Evolutionary conservation across 768 basidiomycete genomes (phyloP).

Genomic region (Tricholoma sp.): DNA sequence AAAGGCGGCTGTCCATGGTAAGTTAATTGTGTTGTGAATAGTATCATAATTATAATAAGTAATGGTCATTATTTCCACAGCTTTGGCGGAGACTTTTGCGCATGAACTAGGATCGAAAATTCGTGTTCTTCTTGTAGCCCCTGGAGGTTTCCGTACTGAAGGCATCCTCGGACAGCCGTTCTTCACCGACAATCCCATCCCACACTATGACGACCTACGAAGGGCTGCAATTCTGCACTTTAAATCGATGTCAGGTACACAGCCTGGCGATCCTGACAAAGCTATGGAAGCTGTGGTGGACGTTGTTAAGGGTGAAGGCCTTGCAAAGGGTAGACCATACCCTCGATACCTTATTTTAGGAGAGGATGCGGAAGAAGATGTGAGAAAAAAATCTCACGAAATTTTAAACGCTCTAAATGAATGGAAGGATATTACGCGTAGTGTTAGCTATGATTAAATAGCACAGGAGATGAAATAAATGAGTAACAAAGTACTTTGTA

Average conservation of each 20-base stretch:
- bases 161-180: conserved; percentile 42
- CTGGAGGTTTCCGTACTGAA: conserved; percentile 58
- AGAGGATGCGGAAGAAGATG: conserved; percentile 47
- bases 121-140: conserved; percentile 52
- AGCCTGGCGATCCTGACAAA: conserved; percentile 53
- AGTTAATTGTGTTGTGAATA: conserved; percentile 5
- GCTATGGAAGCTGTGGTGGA: conserved; percentile 49
- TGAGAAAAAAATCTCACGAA: conserved; percentile 42
- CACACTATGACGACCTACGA: conserved; percentile 45
- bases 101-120: conserved; percentile 50
- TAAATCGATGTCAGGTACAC: conserved; percentile 32
- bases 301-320: conserved; percentile 46
- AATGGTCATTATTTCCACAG: conserved; percentile 24
- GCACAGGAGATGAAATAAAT: too few relatives aligned
- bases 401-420: conserved; percentile 44
- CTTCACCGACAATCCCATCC: conserved; percentile 33
- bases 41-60: not conserved
- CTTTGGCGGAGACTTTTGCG: conserved; percentile 51
- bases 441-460: too few relatives aligned
- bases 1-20: conserved; percentile 58
- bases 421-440: conserved; percentile 46
- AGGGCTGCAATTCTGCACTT: conserved; percentile 25
- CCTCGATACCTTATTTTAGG: conserved; percentile 47
- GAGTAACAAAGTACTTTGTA: too few relatives aligned
- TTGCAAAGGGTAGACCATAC: conserved; percentile 41